phyloP scores from a whole-genome alignment of 179 eudicot genomes.

The Spinacia oleracea region DNA sequence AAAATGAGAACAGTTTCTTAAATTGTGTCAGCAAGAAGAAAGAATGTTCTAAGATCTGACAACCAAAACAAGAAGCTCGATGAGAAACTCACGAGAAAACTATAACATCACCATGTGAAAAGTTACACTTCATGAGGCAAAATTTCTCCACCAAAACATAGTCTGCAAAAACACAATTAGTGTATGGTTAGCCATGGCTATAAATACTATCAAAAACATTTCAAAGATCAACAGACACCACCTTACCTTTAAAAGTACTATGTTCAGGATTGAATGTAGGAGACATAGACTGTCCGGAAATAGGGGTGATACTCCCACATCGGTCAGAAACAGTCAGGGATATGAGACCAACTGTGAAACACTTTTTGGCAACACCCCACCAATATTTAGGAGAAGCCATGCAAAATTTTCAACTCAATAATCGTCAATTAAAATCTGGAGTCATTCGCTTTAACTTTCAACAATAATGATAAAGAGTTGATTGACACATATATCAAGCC shows the following conservation, averaged over 20 bases:
- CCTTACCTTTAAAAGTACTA: constrained; percentile 34
- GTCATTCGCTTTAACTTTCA: constrained; percentile 33
- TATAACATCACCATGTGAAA: constrained; percentile 84
- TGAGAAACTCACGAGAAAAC: constrained; percentile 64
- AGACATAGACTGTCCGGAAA: constrained; percentile 83
- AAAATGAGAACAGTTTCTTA: background rate
- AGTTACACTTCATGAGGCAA: constrained; percentile 73
- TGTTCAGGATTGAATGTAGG: constrained; percentile 77
- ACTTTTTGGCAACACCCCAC: constrained; percentile 61
- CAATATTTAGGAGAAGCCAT: constrained; percentile 53
- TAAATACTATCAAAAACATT: background rate
- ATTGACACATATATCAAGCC: background rate
- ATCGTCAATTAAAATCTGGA: constrained; percentile 31
- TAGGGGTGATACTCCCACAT: constrained; percentile 50
- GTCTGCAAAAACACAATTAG: constrained; percentile 48
- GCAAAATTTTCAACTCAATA: constrained; percentile 19
- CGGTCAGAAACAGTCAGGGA: constrained; percentile 76
- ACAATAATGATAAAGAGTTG: background rate
- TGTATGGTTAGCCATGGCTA: background rate
- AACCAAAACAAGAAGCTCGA: constrained; percentile 10
- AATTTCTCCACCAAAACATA: constrained; percentile 77
- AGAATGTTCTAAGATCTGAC: constrained; percentile 13
- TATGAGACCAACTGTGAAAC: constrained; percentile 63
- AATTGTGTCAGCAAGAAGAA: background rate
- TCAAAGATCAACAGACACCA: constrained; percentile 33